A percentile compares a stretch with the other conserved stretches of the same genome.
Evolutionary conservation across 768 basidiomycete genomes (phyloP).

Genomic region (Cubamyces sp.): DNA sequence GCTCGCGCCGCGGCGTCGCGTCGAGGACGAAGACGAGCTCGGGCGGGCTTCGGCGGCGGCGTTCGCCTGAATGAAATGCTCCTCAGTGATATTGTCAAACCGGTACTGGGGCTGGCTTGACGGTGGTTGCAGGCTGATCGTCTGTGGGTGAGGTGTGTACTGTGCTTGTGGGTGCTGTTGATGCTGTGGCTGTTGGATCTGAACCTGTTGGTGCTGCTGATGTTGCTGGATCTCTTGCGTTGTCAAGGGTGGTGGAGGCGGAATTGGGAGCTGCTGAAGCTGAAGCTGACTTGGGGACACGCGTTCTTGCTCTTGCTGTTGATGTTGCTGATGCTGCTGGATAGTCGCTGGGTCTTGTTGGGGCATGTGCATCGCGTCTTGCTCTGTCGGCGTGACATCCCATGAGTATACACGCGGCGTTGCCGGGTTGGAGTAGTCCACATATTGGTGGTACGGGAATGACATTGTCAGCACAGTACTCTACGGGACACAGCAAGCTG

Average conservation of each 20-base stretch:
- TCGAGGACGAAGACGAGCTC: slow-evolving; percentile 11
- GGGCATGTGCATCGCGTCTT: slow-evolving; percentile 14
- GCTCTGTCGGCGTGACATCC: slow-evolving; percentile 23
- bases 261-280: slow-evolving; percentile 20
- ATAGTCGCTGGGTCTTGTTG: slow-evolving; percentile 12
- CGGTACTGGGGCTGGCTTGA: slow-evolving; percentile 20
- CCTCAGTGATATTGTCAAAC: slow-evolving; percentile 29
- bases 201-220: slow-evolving; percentile 9
- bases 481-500: slow-evolving; percentile 20
- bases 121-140: slow-evolving; percentile 17
- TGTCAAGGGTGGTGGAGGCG: slow-evolving; percentile 7
- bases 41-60: slow-evolving; percentile 16
- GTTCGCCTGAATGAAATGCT: slow-evolving; percentile 22
- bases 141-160: slow-evolving; percentile 16
- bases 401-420: slow-evolving; percentile 27
- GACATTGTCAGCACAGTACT: slow-evolving; percentile 26
- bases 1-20: slow-evolving; percentile 23
- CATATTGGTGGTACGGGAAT: slow-evolving; percentile 28
- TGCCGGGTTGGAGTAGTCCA: slow-evolving; percentile 29
- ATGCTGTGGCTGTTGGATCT: slow-evolving; percentile 3
- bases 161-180: slow-evolving; percentile 12
- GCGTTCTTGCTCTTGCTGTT: slow-evolving; percentile 16
- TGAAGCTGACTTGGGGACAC: slow-evolving; percentile 24
- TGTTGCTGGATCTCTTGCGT: slow-evolving; percentile 13
- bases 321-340: slow-evolving; percentile 17